Evolutionary conservation across 2,329 filamentous ascomycete species (phyloP).

Genomic region (Neofusicoccum laricinum): DNA sequence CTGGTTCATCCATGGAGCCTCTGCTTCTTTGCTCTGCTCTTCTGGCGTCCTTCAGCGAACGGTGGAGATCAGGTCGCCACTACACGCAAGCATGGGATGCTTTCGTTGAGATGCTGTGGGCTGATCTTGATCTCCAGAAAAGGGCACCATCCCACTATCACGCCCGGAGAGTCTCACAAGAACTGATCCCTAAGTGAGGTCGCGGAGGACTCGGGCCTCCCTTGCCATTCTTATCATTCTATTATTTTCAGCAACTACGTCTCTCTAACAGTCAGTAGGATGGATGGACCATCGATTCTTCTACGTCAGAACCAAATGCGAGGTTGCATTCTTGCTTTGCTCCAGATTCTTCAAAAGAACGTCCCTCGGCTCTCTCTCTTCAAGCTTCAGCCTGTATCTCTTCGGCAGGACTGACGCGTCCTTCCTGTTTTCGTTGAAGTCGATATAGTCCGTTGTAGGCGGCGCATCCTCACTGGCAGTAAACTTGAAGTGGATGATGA

Average conservation of each 20-base stretch:
- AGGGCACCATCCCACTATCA: background rate
- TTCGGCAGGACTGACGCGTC: conserved; percentile 11
- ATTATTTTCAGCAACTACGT: too few relatives aligned
- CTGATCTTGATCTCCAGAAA: background rate
- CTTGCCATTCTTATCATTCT: too few relatives aligned
- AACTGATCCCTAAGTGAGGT: too few relatives aligned
- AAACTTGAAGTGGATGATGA: conserved; percentile 14
- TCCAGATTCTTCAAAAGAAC: conserved; percentile 1
- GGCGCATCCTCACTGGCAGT: conserved; percentile 1
- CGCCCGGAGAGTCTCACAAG: background rate
- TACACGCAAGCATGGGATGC: conserved; percentile 10
- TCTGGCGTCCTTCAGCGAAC: conserved; percentile 7
- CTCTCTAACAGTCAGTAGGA: too few relatives aligned
- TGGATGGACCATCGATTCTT: background rate
- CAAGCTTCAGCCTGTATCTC: background rate
- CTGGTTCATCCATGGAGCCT: background rate
- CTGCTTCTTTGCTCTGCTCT: conserved; percentile 5
- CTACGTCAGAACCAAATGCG: conserved; percentile 5
- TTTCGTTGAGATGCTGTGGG: conserved; percentile 3
- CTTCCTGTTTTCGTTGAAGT: conserved; percentile 14
- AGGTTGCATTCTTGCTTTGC: conserved; percentile 2
- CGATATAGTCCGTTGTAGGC: conserved; percentile 9
- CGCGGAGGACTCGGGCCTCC: too few relatives aligned
- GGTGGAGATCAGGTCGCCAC: background rate
- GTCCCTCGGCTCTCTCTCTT: conserved; percentile 11